A percentile compares a stretch with the other conserved stretches of the same genome.
These are phyloP conservation scores for Papiliotrema flavescens DNA, from an alignment of 1,284 basidiomycete genomes.

Conservation along the genomic window DNA sequence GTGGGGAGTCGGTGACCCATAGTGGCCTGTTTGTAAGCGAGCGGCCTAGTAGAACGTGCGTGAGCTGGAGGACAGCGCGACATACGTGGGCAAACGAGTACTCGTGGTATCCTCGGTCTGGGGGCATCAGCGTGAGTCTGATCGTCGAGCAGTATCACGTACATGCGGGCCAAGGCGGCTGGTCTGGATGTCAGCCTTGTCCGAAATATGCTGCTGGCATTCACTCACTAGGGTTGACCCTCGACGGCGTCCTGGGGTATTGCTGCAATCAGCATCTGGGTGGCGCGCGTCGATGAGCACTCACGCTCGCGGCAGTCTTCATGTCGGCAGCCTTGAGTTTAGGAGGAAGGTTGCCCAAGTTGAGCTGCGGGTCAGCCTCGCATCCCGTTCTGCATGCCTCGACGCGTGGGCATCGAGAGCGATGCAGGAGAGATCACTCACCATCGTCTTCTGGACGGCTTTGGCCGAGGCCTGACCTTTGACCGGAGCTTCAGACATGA, in stretches of 20 bases:
- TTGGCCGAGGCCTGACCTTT: slow-evolving; percentile 21
- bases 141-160: slow-evolving; percentile 1
- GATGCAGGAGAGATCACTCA: slow-evolving; percentile 2
- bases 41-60: not conserved
- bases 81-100: slow-evolving; percentile 79
- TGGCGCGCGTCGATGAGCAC: slow-evolving; percentile 7
- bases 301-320: slow-evolving; percentile 37
- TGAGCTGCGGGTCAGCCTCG: slow-evolving; percentile 28
- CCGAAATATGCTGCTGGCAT: slow-evolving; percentile 1
- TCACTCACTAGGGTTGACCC: slow-evolving; percentile 49
- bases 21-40: slow-evolving; percentile 55
- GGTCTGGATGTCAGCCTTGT: slow-evolving; percentile 52
- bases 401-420: not conserved
- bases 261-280: slow-evolving; percentile 14
- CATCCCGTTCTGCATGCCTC: not conserved
- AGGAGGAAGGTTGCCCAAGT: slow-evolving; percentile 48
- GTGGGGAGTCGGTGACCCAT: slow-evolving; percentile 94
- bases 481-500: not conserved
- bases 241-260: slow-evolving; percentile 53
- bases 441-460: slow-evolving; percentile 23
- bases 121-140: slow-evolving; percentile 8
- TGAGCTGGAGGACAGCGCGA: slow-evolving; percentile 19
- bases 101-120: slow-evolving; percentile 84
- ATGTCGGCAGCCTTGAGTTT: slow-evolving; percentile 43
- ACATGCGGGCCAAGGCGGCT: slow-evolving; percentile 92